These are phyloP conservation scores for Podospora pseudopauciseta DNA, from an alignment of 495 filamentous ascomycete species.

Conservation along the genomic window DNA sequence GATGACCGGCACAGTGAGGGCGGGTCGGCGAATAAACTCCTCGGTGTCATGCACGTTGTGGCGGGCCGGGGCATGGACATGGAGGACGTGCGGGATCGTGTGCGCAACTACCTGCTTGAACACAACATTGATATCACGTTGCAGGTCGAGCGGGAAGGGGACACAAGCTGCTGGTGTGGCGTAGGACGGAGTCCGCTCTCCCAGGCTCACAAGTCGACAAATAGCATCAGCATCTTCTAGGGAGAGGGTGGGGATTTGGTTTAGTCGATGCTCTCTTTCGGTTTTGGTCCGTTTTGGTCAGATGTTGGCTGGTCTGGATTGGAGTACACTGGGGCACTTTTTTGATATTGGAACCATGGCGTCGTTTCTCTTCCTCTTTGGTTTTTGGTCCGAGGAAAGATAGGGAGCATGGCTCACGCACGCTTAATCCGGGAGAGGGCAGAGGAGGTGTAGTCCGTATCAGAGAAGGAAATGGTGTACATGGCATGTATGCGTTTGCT, in stretches of 20 bases:
- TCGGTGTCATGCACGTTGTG: constrained; percentile 81
- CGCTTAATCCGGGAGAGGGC: not conserved
- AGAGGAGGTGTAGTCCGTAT: not conserved
- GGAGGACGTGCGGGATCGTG: constrained; percentile 72
- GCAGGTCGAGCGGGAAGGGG: constrained; percentile 72
- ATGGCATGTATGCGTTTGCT: not conserved
- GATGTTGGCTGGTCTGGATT: constrained; percentile 9
- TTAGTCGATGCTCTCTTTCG: constrained; percentile 13
- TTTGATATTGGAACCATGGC: constrained; percentile 5
- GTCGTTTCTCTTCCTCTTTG: not conserved
- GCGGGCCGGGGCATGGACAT: constrained; percentile 65
- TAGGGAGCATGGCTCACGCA: not conserved
- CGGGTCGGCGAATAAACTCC: constrained; percentile 46
- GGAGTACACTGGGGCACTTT: constrained; percentile 4
- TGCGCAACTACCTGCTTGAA: constrained; percentile 54
- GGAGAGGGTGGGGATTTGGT: constrained; percentile 14
- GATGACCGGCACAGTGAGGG: constrained; percentile 60
- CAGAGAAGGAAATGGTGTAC: not conserved
- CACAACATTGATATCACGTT: constrained; percentile 69
- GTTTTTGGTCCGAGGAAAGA: constrained; percentile 1
- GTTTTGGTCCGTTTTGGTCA: constrained; percentile 8
- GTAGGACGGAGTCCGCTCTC: constrained; percentile 35
- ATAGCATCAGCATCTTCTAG: constrained; percentile 29
- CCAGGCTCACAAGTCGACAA: constrained; percentile 18
- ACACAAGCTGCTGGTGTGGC: constrained; percentile 76